Base-by-base conservation (phyloP, 208 protist species). In the Strigomonas culicis region DNA sequence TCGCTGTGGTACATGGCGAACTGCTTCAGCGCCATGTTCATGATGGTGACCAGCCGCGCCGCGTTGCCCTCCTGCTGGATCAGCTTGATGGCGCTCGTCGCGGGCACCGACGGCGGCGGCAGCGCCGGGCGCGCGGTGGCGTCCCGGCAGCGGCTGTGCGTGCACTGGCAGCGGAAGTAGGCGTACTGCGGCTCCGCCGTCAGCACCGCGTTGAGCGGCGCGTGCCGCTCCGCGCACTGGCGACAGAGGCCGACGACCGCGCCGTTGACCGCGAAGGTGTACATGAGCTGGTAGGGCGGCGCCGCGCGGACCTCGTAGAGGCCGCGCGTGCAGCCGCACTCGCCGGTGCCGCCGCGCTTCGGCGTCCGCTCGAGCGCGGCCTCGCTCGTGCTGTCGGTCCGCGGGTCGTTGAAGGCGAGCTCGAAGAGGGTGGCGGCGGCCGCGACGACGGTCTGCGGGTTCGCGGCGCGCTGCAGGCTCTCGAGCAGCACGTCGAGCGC, bases 101-200 rank as follows among this genome's bases (percentile, higher is more conserved):
- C 25, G 8, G 74, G 74, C 27, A 86, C 69, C 17, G 53, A 63
- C 8, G 82, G 52, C 7, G 19, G 10, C 6, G 10, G 8, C 24
- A 41, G 8, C 6, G 13, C 36, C 8, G 52, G 52, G 52, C 19
- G 32, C n/a, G 10, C n/a, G 30, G 6, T 34, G 15, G 6, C 30
- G 21, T 58, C 52, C 24, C 15, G 15, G 24, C 24, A 36, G 24
- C 19, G 24, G 32, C 27, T 58, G 59, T 56, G 53, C 10, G 49
- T 27, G 66, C 86, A 93, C 44, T 84, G 72, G 55, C 84, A 91
- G 39, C 55, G 47, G 60, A 91, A 91, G 68, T 88, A 82, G n/a
- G 74, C 72, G 64, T 77, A 83, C 53, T 79, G 63, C 11, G 75
- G 70, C 49, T 76, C 68, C 62, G 58, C 63, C 25, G 66, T 46